phyloP scores from a whole-genome alignment of 495 filamentous ascomycete species.

The Lasiosphaeria ovina region DNA sequence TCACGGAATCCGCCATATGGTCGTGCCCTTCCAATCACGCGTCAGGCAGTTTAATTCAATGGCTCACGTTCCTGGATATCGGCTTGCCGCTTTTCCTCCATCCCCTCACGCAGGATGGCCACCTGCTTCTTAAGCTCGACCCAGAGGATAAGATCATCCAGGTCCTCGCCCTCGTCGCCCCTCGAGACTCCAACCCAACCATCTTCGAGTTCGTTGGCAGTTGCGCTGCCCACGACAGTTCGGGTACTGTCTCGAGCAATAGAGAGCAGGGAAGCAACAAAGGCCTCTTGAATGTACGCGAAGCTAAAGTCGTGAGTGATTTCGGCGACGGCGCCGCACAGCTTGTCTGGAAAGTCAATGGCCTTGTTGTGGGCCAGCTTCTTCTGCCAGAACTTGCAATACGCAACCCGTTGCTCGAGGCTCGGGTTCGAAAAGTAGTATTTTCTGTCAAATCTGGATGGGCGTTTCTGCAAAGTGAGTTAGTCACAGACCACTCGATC shows the following conservation, averaged over 20 bases:
- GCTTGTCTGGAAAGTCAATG: slow-evolving; percentile 55
- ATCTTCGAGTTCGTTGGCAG: neutral
- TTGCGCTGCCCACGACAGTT: neutral
- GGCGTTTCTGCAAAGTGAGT: slow-evolving; percentile 44
- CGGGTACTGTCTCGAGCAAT: slow-evolving; percentile 35
- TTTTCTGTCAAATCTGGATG: slow-evolving; percentile 63
- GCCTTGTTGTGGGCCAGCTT: slow-evolving; percentile 54
- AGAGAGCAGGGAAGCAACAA: slow-evolving; percentile 56
- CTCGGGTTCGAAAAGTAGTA: slow-evolving; percentile 59
- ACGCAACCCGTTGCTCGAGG: slow-evolving; percentile 51
- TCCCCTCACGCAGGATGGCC: slow-evolving; percentile 52
- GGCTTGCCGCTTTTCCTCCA: slow-evolving; percentile 33
- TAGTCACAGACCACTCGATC: neutral
- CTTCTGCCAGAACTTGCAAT: slow-evolving; percentile 57
- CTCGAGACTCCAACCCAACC: slow-evolving; percentile 20
- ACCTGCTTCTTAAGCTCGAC: slow-evolving; percentile 58
- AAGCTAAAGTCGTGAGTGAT: slow-evolving; percentile 63
- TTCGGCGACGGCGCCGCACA: slow-evolving; percentile 53
- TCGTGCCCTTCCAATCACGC: too few relatives aligned
- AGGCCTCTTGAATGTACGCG: slow-evolving; percentile 64
- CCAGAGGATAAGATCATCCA: slow-evolving; percentile 52
- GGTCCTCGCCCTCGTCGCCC: slow-evolving; percentile 30
- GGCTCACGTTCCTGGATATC: too few relatives aligned
- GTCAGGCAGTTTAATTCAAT: too few relatives aligned
- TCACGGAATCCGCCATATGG: too few relatives aligned